These are phyloP conservation scores for Euphorbia peplus DNA, from an alignment of 345 rosid genomes.

Conservation along the genomic window DNA sequence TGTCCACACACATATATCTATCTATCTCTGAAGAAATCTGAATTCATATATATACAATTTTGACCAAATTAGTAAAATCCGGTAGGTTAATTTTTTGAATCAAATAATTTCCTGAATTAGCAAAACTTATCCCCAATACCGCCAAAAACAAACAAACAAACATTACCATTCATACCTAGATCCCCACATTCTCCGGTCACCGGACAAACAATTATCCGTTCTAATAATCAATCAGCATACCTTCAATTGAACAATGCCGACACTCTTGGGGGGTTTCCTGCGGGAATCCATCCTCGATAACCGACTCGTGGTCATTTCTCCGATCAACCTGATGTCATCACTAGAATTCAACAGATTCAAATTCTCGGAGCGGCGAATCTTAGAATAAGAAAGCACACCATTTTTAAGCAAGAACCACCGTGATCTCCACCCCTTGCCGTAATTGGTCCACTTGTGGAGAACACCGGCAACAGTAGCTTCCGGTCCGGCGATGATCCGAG, in stretches of 20 bases:
- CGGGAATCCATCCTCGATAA: conserved; percentile 51
- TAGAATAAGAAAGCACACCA: conserved; percentile 79
- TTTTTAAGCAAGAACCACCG: conserved; percentile 83
- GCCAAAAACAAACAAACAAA: conserved; percentile 17
- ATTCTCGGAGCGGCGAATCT: conserved; percentile 67
- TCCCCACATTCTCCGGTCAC: not conserved
- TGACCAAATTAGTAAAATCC: conserved; percentile 24
- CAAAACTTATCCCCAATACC: conserved; percentile 16
- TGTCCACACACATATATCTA: conserved; percentile 10
- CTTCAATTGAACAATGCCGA: conserved; percentile 87
- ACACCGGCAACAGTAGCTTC: conserved; percentile 75
- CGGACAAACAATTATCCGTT: too few relatives aligned
- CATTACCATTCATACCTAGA: not conserved
- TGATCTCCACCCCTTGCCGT: conserved; percentile 98
- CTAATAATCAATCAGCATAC: conserved; percentile 41
- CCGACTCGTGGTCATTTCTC: conserved; percentile 57
- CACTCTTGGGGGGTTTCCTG: conserved; percentile 58
- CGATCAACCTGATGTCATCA: conserved; percentile 75
- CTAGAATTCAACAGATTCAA: conserved; percentile 41
- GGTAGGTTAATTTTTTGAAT: conserved; percentile 24
- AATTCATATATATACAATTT: conserved; percentile 2
- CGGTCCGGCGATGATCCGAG: conserved; percentile 40
- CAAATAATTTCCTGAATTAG: conserved; percentile 23
- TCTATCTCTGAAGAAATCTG: too few relatives aligned
- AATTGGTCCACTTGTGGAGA: conserved; percentile 94